Evolutionary conservation across 441 rosid genomes (phyloP), one percentile per base, ranked within the genome.

Genomic region (Theobroma grandiflorum): DNA sequence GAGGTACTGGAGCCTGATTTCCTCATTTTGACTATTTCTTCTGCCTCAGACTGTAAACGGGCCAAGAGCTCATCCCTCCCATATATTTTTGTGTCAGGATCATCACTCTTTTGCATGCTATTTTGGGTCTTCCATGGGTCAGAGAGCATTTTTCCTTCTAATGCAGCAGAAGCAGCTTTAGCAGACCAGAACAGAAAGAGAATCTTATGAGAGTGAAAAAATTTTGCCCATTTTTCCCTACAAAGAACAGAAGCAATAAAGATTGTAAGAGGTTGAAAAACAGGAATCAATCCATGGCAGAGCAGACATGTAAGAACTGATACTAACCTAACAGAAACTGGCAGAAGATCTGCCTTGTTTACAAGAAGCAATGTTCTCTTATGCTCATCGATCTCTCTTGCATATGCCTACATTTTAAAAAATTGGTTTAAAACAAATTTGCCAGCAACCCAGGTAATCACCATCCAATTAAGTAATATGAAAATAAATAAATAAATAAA

Each of bases 341-440:
- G 97, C 55, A 96, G 89, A 61, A 96, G 95, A 90, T 96, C 99
- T 8, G 99, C 98, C 85, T 96, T 96, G 86, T 96, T 96, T 49
- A 94, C 95, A 18, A 96, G 90, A 83, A 96, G 97, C 89, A 96
- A 79, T 53, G 99, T 94, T 84, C 84, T 88, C 82, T 89, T 94
- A 79, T 92, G 90, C 86, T 88, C 85, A 80, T 94, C 94, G 33
- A 92, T 83, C 86, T 96, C 99, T 81, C 43, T 86, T 64, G 94
- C 97, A 85, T 94, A 96, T 81, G 85, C 92, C 98, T 96, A 79
- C 47, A 78, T 72, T 49, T 16, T 6, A 33, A 26, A 12, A 50
- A 9, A 2, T n/a, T 43, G 11, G 72, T 20, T 62, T 37, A 15
- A 20, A 65, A 35, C 70, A 52, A 45, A 75, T 45, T 33, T 31